A percentile compares a stretch with the other conserved stretches of the same genome.
These are phyloP conservation scores for Beverwykella pulmonaria DNA, from an alignment of 495 filamentous ascomycete genomes.

Conservation along the genomic window DNA sequence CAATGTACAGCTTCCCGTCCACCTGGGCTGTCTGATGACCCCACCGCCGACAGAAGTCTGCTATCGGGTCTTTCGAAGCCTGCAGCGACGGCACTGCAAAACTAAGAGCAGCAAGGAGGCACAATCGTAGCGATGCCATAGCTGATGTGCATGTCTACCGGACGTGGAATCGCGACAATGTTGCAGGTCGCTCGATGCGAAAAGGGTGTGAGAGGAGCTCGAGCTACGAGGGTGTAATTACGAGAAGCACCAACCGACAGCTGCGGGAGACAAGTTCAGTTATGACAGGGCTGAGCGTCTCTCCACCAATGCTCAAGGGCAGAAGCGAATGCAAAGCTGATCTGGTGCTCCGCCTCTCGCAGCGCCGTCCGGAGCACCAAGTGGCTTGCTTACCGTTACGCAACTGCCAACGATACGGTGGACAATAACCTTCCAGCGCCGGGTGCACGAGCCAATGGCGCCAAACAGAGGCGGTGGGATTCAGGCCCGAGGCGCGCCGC, in stretches of 20 bases:
- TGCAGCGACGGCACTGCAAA: constrained; percentile 32
- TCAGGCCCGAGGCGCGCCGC: constrained; percentile 21
- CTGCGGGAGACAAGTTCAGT: constrained; percentile 7
- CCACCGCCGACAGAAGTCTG: constrained; percentile 56
- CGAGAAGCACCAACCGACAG: constrained; percentile 9
- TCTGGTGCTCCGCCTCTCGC: constrained; percentile 25
- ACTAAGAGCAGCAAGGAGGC: constrained; percentile 30
- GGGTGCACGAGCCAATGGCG: constrained; percentile 19
- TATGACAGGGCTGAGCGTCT: constrained; percentile 33
- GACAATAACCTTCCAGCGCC: constrained; percentile 10
- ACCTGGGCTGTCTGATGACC: constrained; percentile 56
- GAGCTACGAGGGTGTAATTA: background rate
- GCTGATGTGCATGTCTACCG: constrained; percentile 19
- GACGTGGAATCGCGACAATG: constrained; percentile 15
- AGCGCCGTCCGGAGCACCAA: constrained; percentile 9
- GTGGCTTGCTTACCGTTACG: constrained; percentile 33
- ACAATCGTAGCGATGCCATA: constrained; percentile 30
- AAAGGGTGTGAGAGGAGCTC: constrained; percentile 1
- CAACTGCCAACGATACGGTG: constrained; percentile 14
- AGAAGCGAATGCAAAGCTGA: constrained; percentile 20
- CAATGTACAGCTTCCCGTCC: constrained; percentile 56
- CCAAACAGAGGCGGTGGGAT: constrained; percentile 4
- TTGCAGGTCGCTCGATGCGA: constrained; percentile 5
- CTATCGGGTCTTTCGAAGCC: constrained; percentile 47
- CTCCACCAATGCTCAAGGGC: constrained; percentile 5